Evolutionary conservation across 2,329 filamentous ascomycete genomes (phyloP).

Genomic region (Sclerotinia sclerotiorum): DNA sequence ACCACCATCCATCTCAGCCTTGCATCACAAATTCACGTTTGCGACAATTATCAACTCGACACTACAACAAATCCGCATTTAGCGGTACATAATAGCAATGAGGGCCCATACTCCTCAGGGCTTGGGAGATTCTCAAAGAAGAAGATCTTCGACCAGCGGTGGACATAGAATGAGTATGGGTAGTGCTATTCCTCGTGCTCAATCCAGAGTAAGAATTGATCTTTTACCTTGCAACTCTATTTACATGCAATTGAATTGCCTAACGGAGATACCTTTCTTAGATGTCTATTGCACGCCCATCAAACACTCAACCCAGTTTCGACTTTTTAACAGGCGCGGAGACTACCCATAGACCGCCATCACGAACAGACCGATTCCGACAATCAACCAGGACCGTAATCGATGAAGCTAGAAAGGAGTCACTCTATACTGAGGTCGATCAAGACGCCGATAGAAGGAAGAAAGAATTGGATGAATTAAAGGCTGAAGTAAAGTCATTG

Average conservation of each 20-base stretch:
- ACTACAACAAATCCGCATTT: conserved; percentile 5
- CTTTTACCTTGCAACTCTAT: conserved; percentile 12
- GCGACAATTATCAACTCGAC: conserved; percentile 26
- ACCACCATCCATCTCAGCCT: conserved; percentile 1
- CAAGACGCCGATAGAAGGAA: conserved; percentile 33
- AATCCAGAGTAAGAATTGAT: conserved; percentile 35
- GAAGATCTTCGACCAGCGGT: conserved; percentile 34
- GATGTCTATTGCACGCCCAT: conserved; percentile 50
- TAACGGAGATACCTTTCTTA: conserved; percentile 20
- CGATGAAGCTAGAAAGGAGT: conserved; percentile 54
- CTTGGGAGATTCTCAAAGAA: conserved; percentile 30
- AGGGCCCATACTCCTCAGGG: conserved; percentile 38
- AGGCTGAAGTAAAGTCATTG: conserved; percentile 83
- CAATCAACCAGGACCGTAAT: conserved; percentile 54
- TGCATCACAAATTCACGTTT: conserved; percentile 9
- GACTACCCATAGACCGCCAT: conserved; percentile 39
- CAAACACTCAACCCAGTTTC: conserved; percentile 54
- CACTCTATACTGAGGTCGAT: conserved; percentile 46
- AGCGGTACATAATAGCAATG: conserved; percentile 29
- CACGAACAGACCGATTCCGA: conserved; percentile 32
- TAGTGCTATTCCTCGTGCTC: conserved; percentile 36
- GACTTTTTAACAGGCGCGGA: conserved; percentile 59
- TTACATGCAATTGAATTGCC: conserved; percentile 15
- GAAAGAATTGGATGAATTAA: conserved; percentile 69
- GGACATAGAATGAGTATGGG: conserved; percentile 36